Evolutionary conservation across 352 stramenopile genomes (phyloP).

Genomic region (Pythium utonaiense): DNA sequence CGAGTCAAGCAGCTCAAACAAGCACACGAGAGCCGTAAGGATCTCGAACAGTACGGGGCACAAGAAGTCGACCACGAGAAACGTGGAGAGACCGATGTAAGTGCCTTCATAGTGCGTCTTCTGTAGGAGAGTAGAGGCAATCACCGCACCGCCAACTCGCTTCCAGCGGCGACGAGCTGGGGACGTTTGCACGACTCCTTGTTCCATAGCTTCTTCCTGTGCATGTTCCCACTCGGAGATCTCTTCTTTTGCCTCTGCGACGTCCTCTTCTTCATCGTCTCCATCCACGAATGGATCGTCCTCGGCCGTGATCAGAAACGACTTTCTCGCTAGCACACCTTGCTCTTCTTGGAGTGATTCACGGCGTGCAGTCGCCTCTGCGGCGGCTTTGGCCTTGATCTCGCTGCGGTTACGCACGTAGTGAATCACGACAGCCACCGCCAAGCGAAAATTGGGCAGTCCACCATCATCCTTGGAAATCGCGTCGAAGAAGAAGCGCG

Average conservation of each 20-base stretch:
- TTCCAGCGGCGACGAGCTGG: conserved; percentile 48
- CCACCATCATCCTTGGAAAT: conserved; percentile 70
- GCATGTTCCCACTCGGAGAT: conserved; percentile 7
- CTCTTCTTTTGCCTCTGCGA: conserved; percentile 26
- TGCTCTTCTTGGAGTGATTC: not conserved
- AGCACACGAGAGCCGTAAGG: conserved; percentile 41
- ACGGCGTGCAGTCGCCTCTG: not conserved
- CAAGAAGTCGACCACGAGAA: conserved; percentile 70
- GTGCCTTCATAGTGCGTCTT: conserved; percentile 56
- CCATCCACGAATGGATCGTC: conserved; percentile 54
- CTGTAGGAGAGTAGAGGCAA: conserved; percentile 53
- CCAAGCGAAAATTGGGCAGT: conserved; percentile 74
- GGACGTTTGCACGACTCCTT: not conserved
- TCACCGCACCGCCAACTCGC: conserved; percentile 44
- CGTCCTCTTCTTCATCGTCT: conserved; percentile 58
- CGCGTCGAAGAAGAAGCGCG: conserved; percentile 65
- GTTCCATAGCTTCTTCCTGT: not conserved
- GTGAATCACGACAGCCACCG: conserved; percentile 72
- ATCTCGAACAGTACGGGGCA: conserved; percentile 73
- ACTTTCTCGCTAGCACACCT: not conserved
- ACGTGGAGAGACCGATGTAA: conserved; percentile 66
- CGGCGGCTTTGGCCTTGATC: conserved; percentile 27
- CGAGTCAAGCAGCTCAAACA: conserved; percentile 45
- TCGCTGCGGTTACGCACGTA: conserved; percentile 68
- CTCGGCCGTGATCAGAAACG: conserved; percentile 44